Base-by-base conservation (phyloP, 129 eudicot genomes). In the Escallonia rubra region DNA sequence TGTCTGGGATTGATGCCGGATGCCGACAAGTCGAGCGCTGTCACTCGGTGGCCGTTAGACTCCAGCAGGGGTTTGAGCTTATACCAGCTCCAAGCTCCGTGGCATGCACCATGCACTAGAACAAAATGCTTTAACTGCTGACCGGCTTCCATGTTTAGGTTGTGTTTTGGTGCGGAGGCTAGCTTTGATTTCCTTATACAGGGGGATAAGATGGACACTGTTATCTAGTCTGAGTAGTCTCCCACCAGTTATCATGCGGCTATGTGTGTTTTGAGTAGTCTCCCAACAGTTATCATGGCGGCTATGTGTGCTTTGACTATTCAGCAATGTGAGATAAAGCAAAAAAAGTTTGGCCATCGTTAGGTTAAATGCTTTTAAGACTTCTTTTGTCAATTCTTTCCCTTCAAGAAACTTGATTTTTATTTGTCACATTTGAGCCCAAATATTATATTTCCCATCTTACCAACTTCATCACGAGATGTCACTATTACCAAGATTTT, bases 61-160 rank as follows among this genome's bases (percentile, higher is more conserved):
- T 80, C 77, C 0, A 84, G 78, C 64, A 71, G 77, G 8, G 87
- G 93, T 72, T 79, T 79, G 54, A 89, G 74, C 79, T 89, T 89
- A 76, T 70, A 83, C 96, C 96, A 89, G 9, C 82, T 61, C 94
- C 96, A 89, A 47, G 90, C 90, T 14, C 96, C 96, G 71, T 86
- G 94, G 76, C 93, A 76, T 41, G 90, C 83, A 23, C 96, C 96
- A 70, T 89, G 96, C 5, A 89, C 88, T 3, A 89, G 77, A 41
- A 89, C 83, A 67, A 86, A 76, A 63, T 89, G 96, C 39, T 55
- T 75, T 10, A 49, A 50, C 4, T 72, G 15, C 13, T 79, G 49
- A 45, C 15, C 43, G 7, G 7, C 13, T 13, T 2, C 69, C 77
- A 65, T 75, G 13, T 69, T 64, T 46, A 40, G n/a, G 12, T 3